Evolutionary conservation across 495 filamentous ascomycete genomes (phyloP).

Genomic region (Podospora conica): DNA sequence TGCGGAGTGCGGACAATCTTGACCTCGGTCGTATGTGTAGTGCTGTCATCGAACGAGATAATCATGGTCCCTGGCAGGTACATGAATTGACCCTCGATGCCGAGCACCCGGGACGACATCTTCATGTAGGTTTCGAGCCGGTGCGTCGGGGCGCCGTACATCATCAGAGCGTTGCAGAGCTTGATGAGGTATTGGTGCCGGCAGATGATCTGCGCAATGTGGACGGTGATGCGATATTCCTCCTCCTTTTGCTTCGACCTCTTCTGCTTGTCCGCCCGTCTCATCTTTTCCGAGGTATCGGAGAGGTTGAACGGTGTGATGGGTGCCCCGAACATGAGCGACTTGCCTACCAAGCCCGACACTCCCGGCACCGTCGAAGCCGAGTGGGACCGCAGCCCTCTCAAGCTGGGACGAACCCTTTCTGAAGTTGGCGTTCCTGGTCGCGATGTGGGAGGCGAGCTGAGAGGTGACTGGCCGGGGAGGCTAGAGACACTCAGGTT

Average conservation of each 20-base stretch:
- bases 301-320: slow-evolving; percentile 24
- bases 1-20: slow-evolving; percentile 73
- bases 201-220: slow-evolving; percentile 77
- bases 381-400: slow-evolving; percentile 36
- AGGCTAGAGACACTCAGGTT: slow-evolving; percentile 23
- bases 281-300: slow-evolving; percentile 31
- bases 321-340: slow-evolving; percentile 38
- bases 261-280: slow-evolving; percentile 36
- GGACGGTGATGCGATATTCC: slow-evolving; percentile 76
- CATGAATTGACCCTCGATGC: slow-evolving; percentile 86
- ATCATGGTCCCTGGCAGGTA: slow-evolving; percentile 96
- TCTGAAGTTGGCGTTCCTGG: slow-evolving; percentile 51
- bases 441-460: slow-evolving; percentile 35
- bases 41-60: slow-evolving; percentile 83
- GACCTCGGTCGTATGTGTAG: slow-evolving; percentile 88
- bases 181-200: slow-evolving; percentile 80
- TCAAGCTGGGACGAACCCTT: slow-evolving; percentile 55
- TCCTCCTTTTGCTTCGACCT: slow-evolving; percentile 43
- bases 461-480: slow-evolving; percentile 26
- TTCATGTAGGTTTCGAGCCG: slow-evolving; percentile 77
- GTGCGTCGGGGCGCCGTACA: slow-evolving; percentile 73
- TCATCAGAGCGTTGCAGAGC: slow-evolving; percentile 83
- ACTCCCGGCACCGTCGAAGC: slow-evolving; percentile 30
- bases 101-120: slow-evolving; percentile 81
- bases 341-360: slow-evolving; percentile 52